Evolutionary conservation across 2,329 filamentous ascomycete genomes (phyloP).

Genomic region (Penicillium sp.): DNA sequence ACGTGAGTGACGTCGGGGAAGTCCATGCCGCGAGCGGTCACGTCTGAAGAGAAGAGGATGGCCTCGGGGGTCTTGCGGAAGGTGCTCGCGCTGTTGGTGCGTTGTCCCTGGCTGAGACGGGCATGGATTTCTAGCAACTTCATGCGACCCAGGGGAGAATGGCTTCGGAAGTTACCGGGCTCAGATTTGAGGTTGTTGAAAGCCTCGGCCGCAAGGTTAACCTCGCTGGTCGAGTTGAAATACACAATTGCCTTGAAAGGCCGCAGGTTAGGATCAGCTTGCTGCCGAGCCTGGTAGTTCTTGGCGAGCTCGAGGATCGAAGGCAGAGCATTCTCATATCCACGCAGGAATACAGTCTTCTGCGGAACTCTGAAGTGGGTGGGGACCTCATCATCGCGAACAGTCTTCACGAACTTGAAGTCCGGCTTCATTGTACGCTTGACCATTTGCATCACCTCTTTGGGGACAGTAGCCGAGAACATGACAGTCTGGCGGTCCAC

Average conservation of each 20-base stretch:
- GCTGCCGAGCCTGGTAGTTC: conserved; percentile 53
- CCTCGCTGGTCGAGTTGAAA: conserved; percentile 74
- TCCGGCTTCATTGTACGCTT: conserved; percentile 72
- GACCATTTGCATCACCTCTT: conserved; percentile 77
- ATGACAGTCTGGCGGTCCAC: conserved; percentile 84
- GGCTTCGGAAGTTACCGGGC: conserved; percentile 11
- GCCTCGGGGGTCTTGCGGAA: conserved; percentile 67
- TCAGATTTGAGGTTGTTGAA: conserved; percentile 52
- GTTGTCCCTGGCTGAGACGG: conserved; percentile 65
- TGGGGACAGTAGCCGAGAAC: conserved; percentile 90
- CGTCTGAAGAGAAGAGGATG: conserved; percentile 74
- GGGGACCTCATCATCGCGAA: conserved; percentile 73
- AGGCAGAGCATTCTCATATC: conserved; percentile 75
- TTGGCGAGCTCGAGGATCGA: conserved; percentile 72
- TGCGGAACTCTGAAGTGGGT: conserved; percentile 87
- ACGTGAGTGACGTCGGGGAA: conserved; percentile 79
- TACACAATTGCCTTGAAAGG: conserved; percentile 98
- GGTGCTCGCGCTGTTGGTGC: conserved; percentile 67
- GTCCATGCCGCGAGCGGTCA: conserved; percentile 79
- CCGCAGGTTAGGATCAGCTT: conserved; percentile 37
- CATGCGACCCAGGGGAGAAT: conserved; percentile 33
- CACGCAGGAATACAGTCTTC: conserved; percentile 63
- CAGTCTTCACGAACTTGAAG: conserved; percentile 90
- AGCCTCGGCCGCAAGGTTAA: conserved; percentile 62
- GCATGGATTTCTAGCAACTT: conserved; percentile 69